Evolutionary conservation across 805 yeast species (phyloP), one percentile per base, ranked within the genome.

Genomic region (Yarrowia deformans): DNA sequence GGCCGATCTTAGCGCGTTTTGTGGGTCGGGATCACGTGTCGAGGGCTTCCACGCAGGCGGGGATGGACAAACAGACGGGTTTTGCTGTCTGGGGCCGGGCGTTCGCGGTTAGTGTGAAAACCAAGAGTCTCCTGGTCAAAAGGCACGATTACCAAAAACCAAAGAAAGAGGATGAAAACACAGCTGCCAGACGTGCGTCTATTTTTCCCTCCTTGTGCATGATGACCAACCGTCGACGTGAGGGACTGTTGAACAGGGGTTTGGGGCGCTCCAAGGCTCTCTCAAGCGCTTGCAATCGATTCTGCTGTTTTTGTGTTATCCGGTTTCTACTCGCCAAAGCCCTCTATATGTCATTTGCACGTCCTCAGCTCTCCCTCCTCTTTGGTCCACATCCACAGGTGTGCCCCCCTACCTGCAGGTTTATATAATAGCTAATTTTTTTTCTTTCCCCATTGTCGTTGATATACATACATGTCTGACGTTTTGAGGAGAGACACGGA

Each of bases 171-270:
- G 45, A 35, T 54, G 60, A 54, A 54, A 54, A 54, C 45, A 19
- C 60, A 54, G 45, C 60, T 54, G 60, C 45, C 60, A 54, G 45
- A 54, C 60, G 45, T 54, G 60, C 60, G 60, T 54, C 60, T 54
- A 54, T 54, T 54, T 50, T 54, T 39, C 45, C 29, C n/a, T 4
- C 32, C 45, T 37, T 23, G 60, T 54, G 60, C 60, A 54, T 54
- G 32, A 50, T 34, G 56, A 14, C 40, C 56, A 16, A 49, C 19
- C 18, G n/a, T 5, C 5, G 56, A 50, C 58, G 58, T 37, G 34
- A 18, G 18, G 19, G 23, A 23, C 23, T 40, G n/a, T 8, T 43
- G 46, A 43, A 43, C 16, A 49, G 37, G 19, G 54, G 37, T 8
- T 49, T 4, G 54, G 12, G 54, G 35, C 13, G 54, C 13, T 23